A percentile compares a stretch with the other conserved stretches of the same genome.
These are phyloP conservation scores for Lantana camara DNA, from an alignment of 257 asterid species.

Conservation along the genomic window DNA sequence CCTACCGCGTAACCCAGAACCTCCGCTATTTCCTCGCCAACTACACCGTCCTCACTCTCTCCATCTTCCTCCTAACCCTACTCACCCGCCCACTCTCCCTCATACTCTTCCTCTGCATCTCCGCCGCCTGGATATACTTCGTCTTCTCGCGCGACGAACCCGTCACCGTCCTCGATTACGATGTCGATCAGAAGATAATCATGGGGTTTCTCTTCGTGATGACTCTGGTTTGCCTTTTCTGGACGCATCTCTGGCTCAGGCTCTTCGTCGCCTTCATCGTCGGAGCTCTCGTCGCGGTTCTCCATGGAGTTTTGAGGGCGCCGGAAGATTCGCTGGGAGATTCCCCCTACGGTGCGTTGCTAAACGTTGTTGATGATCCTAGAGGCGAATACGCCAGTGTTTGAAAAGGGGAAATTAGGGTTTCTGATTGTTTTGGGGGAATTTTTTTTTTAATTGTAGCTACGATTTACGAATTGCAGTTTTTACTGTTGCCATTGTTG, in stretches of 20 bases:
- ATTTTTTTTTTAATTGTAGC: constrained; percentile 19
- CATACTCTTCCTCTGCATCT: constrained; percentile 62
- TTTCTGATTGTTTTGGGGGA: constrained; percentile 14
- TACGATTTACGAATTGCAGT: background rate
- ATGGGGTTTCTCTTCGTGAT: constrained; percentile 50
- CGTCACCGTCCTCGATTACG: constrained; percentile 50
- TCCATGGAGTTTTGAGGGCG: constrained; percentile 81
- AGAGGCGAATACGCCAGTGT: constrained; percentile 73
- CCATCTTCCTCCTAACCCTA: constrained; percentile 63
- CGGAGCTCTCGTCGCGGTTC: constrained; percentile 50
- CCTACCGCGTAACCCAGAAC: constrained; percentile 71
- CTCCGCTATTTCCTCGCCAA: constrained; percentile 71
- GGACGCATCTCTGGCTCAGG: constrained; percentile 64
- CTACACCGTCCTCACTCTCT: constrained; percentile 54
- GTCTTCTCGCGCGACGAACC: constrained; percentile 57
- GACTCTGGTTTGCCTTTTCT: constrained; percentile 57
- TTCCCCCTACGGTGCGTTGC: constrained; percentile 86
- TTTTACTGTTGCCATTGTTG: constrained; percentile 20
- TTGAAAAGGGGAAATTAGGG: constrained; percentile 40
- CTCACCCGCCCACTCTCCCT: constrained; percentile 65
- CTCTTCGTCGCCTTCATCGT: constrained; percentile 46
- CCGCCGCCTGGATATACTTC: constrained; percentile 50
- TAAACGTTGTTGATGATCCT: constrained; percentile 72
- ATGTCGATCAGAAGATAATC: constrained; percentile 53
- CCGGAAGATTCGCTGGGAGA: constrained; percentile 73